Conservation (phyloP, 495 filamentous ascomycete genomes). For the Penicillium subrubescens region DNA sequence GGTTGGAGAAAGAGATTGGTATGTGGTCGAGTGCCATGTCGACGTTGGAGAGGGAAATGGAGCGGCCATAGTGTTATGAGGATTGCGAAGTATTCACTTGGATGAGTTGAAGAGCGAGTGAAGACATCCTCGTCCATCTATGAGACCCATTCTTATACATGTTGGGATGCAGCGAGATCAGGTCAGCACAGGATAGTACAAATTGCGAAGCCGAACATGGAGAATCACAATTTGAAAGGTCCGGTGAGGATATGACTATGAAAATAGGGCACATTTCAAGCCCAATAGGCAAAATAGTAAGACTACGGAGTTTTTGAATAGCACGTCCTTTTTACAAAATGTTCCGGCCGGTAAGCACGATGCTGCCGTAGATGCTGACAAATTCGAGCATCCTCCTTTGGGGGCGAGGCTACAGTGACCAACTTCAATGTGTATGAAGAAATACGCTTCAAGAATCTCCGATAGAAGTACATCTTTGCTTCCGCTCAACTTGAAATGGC, state of each 20-base stretch:
- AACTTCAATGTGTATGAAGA: not conserved
- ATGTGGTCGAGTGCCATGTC: slow-evolving; percentile 39
- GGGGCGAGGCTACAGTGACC: not conserved
- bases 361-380: slow-evolving; percentile 8
- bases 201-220: not conserved
- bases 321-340: slow-evolving; percentile 31
- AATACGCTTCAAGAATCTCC: not conserved
- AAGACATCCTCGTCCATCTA: not conserved
- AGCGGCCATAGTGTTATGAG: slow-evolving; percentile 23
- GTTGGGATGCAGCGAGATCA: not conserved
- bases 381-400: not conserved
- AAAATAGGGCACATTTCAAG: not conserved
- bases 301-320: not conserved
- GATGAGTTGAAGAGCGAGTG: not conserved
- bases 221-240: not conserved
- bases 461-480: not conserved
- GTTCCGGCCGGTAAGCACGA: slow-evolving; percentile 32
- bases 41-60: slow-evolving; percentile 29
- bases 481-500: slow-evolving; percentile 22
- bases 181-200: not conserved
- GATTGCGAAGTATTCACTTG: not conserved
- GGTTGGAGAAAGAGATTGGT: slow-evolving; percentile 42
- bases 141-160: not conserved
- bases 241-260: not conserved
- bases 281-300: not conserved